Percentiles rank a stretch among this genome's conserved stretches.
Evolutionary conservation across 2,329 filamentous ascomycete species (phyloP).

Genomic region (Xylaria arbuscula): DNA sequence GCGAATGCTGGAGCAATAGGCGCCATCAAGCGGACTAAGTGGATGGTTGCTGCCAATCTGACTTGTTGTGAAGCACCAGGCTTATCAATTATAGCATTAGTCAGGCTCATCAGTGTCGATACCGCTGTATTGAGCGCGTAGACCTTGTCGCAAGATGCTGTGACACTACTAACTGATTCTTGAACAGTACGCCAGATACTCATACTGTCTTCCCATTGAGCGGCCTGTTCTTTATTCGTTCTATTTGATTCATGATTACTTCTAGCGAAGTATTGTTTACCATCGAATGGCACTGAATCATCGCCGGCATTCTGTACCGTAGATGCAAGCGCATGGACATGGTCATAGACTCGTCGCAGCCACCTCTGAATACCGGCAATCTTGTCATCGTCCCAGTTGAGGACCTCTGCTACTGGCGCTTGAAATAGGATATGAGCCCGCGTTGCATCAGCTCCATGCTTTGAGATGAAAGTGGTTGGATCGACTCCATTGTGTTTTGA

Average conservation of each 20-base stretch:
- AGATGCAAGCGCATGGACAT: slow-evolving; percentile 56
- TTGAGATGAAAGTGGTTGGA: slow-evolving; percentile 75
- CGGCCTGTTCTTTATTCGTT: slow-evolving; percentile 43
- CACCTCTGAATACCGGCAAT: slow-evolving; percentile 85
- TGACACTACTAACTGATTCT: slow-evolving; percentile 73
- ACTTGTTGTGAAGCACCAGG: slow-evolving; percentile 57
- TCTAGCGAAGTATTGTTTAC: slow-evolving; percentile 54
- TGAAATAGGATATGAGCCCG: slow-evolving; percentile 90
- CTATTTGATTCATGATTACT: slow-evolving; percentile 47
- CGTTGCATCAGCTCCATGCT: slow-evolving; percentile 84
- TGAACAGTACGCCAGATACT: slow-evolving; percentile 74
- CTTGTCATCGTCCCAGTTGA: slow-evolving; percentile 89
- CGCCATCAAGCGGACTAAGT: slow-evolving; percentile 77
- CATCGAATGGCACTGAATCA: slow-evolving; percentile 37
- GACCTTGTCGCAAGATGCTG: slow-evolving; percentile 74
- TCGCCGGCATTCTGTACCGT: neutral
- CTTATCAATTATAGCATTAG: slow-evolving; percentile 71
- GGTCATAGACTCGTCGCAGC: slow-evolving; percentile 74
- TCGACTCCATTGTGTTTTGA: slow-evolving; percentile 94
- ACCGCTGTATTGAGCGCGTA: slow-evolving; percentile 85
- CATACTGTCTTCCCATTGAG: slow-evolving; percentile 59
- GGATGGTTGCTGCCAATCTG: slow-evolving; percentile 61
- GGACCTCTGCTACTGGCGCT: slow-evolving; percentile 82
- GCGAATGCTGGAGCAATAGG: slow-evolving; percentile 84
- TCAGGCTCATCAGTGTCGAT: slow-evolving; percentile 84